Conservation (phyloP, 2,329 filamentous ascomycete species). For the Aureobasidium zeae region DNA sequence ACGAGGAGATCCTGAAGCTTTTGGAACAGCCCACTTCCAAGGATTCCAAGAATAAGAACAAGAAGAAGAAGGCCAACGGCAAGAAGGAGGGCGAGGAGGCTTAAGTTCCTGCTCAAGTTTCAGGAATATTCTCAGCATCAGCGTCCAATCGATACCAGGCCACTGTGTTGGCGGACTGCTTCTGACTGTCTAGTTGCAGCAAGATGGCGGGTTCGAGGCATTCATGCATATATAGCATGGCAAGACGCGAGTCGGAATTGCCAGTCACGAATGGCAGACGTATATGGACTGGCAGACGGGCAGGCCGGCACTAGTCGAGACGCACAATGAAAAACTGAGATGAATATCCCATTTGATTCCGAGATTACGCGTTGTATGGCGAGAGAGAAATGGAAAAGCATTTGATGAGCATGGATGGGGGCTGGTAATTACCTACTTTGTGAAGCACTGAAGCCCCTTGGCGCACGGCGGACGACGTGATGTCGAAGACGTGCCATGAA, state of each 20-base stretch:
- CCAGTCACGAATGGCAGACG: background rate
- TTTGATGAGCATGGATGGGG: no score
- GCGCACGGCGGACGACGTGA: conserved; percentile 1
- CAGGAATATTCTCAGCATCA: no score
- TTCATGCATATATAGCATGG: conserved; percentile 1
- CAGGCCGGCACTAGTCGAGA: conserved; percentile 4
- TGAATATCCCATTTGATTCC: background rate
- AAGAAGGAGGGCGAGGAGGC: conserved; percentile 46
- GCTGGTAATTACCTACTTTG: no score
- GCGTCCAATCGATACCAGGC: background rate
- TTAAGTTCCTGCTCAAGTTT: conserved; percentile 22
- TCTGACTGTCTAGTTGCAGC: background rate
- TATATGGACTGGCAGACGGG: background rate
- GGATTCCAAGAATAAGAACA: conserved; percentile 59
- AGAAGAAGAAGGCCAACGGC: conserved; percentile 67
- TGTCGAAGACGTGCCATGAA: conserved; percentile 8
- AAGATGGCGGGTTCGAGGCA: conserved; percentile 5
- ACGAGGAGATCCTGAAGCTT: conserved; percentile 91
- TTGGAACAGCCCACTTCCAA: conserved; percentile 73
- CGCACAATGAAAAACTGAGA: conserved; percentile 6
- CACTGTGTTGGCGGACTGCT: background rate
- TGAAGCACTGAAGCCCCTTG: no score
- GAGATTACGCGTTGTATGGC: no score
- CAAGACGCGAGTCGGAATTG: conserved; percentile 4
- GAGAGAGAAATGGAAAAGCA: no score